Evolutionary conservation across 2,329 filamentous ascomycete species (phyloP), one percentile per base, ranked within the genome.

Genomic region (Calycina herbarum): DNA sequence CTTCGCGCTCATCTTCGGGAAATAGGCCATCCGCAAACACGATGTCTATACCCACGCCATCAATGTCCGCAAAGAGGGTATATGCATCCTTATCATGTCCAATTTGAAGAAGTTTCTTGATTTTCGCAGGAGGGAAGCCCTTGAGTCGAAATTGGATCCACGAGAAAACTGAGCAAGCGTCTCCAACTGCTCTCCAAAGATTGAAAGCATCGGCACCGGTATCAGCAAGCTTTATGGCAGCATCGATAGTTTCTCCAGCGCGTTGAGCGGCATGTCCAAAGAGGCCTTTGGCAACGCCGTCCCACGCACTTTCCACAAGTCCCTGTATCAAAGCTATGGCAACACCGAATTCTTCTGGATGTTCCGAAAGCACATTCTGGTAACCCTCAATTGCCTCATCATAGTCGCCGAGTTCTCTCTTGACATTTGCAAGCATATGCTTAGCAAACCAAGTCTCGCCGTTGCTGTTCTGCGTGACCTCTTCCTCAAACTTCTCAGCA

Each of bases 391-490:
- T 91, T 0, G 95, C 92, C 63, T 91, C 88, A 66, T 97, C 91
- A 72, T 90, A 96, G 54, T 96, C 89, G n/a, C 93, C 93, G 59
- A 98, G 83, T 75, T 98, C 94, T 63, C 94, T 88, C 77, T 93
- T 93, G 63, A 99, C 92, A 73, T 99, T 98, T 51, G 93, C 94
- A 67, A 98, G 86, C 89, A 99, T 96, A 77, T 97, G 97, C 75
- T 92, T 92, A 7, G 94, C 94, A 76, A 97, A 99, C 95, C 95
- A 99, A 10, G 86, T 90, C 71, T 96, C 91, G 0, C 85, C 87
- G 24, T 81, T 75, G 40, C 86, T 82, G 57, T 85, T 77, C 74
- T 83, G 74, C n/a, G 82, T 77, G 0, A 85, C 77, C 1, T 83
- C 82, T 33, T 86, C 82, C 68, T 94, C 91, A 4, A 97, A 82